phyloP scores from a whole-genome alignment of 176 grass and related monocot genomes.

The Paspalum notatum region DNA sequence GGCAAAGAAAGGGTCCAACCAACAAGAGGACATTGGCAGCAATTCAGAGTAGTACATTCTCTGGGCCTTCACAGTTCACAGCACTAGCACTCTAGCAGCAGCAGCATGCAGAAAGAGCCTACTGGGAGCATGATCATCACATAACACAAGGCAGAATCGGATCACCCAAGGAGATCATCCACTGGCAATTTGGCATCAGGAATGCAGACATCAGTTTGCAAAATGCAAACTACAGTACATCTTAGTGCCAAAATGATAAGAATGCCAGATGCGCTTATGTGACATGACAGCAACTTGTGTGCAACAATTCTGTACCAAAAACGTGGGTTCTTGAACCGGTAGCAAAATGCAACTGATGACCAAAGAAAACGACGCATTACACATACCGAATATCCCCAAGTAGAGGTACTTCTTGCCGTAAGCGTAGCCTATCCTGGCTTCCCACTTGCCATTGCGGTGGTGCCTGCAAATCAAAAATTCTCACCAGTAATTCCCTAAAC shows the following conservation, averaged over 20 bases:
- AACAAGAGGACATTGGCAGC: not conserved
- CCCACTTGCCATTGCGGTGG: constrained; percentile 49
- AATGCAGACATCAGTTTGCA: constrained; percentile 4
- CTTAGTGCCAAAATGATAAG: not conserved
- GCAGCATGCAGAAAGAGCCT: not conserved
- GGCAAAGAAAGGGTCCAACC: not conserved
- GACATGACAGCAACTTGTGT: too few species aligned
- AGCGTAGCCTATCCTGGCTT: constrained; percentile 47
- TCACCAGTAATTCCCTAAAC: not conserved
- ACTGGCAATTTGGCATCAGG: not conserved
- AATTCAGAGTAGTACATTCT: constrained; percentile 6
- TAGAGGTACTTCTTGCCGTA: constrained; percentile 35
- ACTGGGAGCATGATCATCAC: not conserved
- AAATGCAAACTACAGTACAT: not conserved
- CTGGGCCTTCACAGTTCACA: not conserved
- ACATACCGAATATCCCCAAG: constrained; percentile 47
- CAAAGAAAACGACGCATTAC: not conserved
- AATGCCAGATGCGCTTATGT: not conserved
- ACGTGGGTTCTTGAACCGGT: not conserved
- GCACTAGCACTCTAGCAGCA: too few species aligned
- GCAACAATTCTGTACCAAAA: not conserved
- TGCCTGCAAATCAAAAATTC: constrained; percentile 35
- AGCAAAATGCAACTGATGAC: not conserved
- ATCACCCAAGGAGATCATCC: not conserved
- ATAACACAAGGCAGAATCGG: not conserved